Percentiles rank a stretch among this genome's conserved stretches.
These are phyloP conservation scores for Zalaria sp. DNA, from an alignment of 2,329 filamentous ascomycete species.

Conservation along the genomic window DNA sequence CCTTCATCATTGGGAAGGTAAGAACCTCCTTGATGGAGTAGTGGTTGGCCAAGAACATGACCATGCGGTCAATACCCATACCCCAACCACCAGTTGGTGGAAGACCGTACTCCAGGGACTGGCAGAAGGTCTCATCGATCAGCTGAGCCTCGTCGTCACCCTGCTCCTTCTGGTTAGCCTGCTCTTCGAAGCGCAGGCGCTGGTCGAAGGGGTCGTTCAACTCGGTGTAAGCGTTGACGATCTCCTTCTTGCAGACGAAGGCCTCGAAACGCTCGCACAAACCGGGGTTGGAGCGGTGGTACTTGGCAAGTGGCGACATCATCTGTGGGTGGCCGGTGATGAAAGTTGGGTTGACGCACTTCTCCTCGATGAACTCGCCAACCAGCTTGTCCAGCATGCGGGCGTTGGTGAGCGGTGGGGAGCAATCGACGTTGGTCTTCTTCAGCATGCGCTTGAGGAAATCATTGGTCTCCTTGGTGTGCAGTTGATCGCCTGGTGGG, in stretches of 20 bases:
- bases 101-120: constrained; percentile 75
- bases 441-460: constrained; percentile 75
- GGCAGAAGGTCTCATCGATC: constrained; percentile 91
- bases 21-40: constrained; percentile 94
- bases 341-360: constrained; percentile 85
- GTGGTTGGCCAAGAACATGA: constrained; percentile 93
- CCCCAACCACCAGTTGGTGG: constrained; percentile 94
- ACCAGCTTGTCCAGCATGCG: constrained; percentile 89
- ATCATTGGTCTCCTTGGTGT: constrained; percentile 76
- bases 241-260: constrained; percentile 95
- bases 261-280: constrained; percentile 96
- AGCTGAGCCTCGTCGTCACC: constrained; percentile 95
- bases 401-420: constrained; percentile 80
- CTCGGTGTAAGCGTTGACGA: constrained; percentile 94
- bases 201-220: constrained; percentile 96
- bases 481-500: constrained; percentile 74
- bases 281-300: constrained; percentile 66
- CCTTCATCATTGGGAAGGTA: constrained; percentile 97
- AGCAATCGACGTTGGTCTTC: constrained; percentile 84
- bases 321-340: constrained; percentile 67
- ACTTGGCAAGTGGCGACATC: constrained; percentile 96
- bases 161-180: constrained; percentile 87
- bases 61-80: constrained; percentile 85
- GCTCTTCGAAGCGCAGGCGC: constrained; percentile 82
- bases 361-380: constrained; percentile 90